Evolutionary conservation across 2,329 filamentous ascomycete species (phyloP), one percentile per base, ranked within the genome.

Genomic region (Venturia oleaginea): DNA sequence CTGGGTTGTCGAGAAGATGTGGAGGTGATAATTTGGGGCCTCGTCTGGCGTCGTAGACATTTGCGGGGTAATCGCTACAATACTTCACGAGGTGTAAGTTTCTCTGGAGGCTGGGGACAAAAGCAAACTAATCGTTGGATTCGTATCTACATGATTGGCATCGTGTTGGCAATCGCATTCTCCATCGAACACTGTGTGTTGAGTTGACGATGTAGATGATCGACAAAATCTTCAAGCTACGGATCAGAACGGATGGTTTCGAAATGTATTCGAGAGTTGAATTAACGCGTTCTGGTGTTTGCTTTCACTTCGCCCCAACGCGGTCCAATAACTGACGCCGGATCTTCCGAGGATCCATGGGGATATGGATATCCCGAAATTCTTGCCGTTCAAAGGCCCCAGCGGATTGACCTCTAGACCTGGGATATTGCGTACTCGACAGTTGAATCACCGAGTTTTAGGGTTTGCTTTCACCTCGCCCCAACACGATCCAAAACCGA

Each of bases 351-450:
- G n/a, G 1, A 94, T 84, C 90, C 90, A 94, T 0, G 89, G 84
- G 66, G 86, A 89, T 68, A 94, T 88, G 0, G 84, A 89, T 0
- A 89, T 90, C 3, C 82, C 88, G 71, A 93, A 93, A 74, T 92
- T 93, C 81, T 94, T 94, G 30, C 85, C 81, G 67, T 90, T 92
- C 77, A 94, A 93, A 0, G 90, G 90, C 0, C 90, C 91, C 6
- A 93, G 77, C 0, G 91, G 91, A 11, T 92, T 82, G 68, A 92
- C 92, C 75, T 95, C 91, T 89, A 89, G 93, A 0, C 83, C 83
- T 72, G 94, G 90, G 60, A 66, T 66, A 54, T 66, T 64, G 37
- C 64, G 62, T n/a, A 61, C 64, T 11, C 8, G 24, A 10, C 3
- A 11, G 6, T 4, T n/a, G 3, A 24, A 24, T 48, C 43, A 48